Evolutionary conservation across 2,329 filamentous ascomycete genomes (phyloP).

Genomic region (Coniochaeta sp.): DNA sequence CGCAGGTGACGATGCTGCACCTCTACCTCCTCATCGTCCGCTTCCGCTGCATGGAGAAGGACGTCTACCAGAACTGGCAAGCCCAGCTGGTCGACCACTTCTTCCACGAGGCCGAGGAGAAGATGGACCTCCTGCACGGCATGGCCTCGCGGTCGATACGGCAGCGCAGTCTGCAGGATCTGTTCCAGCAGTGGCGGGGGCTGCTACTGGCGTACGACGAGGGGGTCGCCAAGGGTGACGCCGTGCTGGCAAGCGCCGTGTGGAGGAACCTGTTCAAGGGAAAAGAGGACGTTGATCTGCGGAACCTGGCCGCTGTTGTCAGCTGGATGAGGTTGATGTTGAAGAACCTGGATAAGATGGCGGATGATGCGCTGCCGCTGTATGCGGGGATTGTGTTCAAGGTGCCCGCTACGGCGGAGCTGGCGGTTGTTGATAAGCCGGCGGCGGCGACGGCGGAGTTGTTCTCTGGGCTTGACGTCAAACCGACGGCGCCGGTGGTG

Average conservation of each 20-base stretch:
- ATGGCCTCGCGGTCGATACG: constrained; percentile 52
- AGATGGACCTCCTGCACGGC: constrained; percentile 75
- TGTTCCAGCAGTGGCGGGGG: constrained; percentile 90
- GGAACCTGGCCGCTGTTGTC: constrained; percentile 45
- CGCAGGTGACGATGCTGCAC: constrained; percentile 92
- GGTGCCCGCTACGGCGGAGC: constrained; percentile 30
- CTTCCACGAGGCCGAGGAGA: constrained; percentile 81
- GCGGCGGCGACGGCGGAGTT: constrained; percentile 29
- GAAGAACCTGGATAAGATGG: constrained; percentile 39
- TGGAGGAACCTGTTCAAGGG: constrained; percentile 94
- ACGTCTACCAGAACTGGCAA: constrained; percentile 69
- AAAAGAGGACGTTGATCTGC: constrained; percentile 39
- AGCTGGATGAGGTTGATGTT: constrained; percentile 47
- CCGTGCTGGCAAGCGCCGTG: constrained; percentile 70
- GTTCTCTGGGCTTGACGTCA: constrained; percentile 14
- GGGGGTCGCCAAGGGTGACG: constrained; percentile 69
- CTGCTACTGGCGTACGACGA: constrained; percentile 79
- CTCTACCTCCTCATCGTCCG: constrained; percentile 87
- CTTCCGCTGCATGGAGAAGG: constrained; percentile 68
- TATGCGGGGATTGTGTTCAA: constrained; percentile 32
- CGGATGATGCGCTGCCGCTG: constrained; percentile 32
- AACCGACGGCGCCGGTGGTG: constrained; percentile 7
- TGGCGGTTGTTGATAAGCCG: constrained; percentile 32
- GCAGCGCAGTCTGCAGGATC: constrained; percentile 70
- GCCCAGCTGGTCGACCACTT: constrained; percentile 92